Base-by-base conservation (phyloP, 306 rosid genomes). In the Fragaria iinumae region DNA sequence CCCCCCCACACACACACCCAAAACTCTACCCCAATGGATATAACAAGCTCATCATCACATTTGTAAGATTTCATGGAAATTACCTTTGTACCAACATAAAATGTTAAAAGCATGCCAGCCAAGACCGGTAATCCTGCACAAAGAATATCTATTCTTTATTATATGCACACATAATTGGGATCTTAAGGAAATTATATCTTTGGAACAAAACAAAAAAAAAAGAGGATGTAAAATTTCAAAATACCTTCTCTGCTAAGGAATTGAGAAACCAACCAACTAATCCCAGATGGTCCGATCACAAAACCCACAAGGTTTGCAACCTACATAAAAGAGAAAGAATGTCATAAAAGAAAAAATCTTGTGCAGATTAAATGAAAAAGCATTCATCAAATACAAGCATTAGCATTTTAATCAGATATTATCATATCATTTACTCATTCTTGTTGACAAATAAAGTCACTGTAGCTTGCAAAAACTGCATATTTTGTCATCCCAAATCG, bases 241-340 rank as follows among this genome's bases (percentile, higher is more conserved):
- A 52, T 82, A 92, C 98, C 98, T 73, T 95, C 90, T 82, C 86
- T 86, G 21, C 77, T 60, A 69, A 88, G 86, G 86, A 92, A 95
- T 75, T 83, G 89, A 60, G 97, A 87, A 78, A 77, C 76, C 85
- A 95, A 80, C 93, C 92, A 90, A 82, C 84, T 89, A 76, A 92
- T 80, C 72, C 97, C 92, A 1, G 87, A 81, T 47, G 96, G 96
- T 75, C 97, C 97, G 77, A 92, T 84, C 71, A 95, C 97, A 83
- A 89, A 95, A 62, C 97, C 98, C 83, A 92, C 93, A 73, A 95
- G 90, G 84, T 95, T 95, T 57, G 96, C 97, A 73, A 92, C 93
- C 97, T 95, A 76, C 81, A 80, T 78, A 29, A 34, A 20, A n/a
- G 21, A 55, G 69, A 25, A 45, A 13, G 38, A 38, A n/a, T 12